phyloP scores from a whole-genome alignment of 78 protist genomes.

The Dictyostelium capitatum region DNA sequence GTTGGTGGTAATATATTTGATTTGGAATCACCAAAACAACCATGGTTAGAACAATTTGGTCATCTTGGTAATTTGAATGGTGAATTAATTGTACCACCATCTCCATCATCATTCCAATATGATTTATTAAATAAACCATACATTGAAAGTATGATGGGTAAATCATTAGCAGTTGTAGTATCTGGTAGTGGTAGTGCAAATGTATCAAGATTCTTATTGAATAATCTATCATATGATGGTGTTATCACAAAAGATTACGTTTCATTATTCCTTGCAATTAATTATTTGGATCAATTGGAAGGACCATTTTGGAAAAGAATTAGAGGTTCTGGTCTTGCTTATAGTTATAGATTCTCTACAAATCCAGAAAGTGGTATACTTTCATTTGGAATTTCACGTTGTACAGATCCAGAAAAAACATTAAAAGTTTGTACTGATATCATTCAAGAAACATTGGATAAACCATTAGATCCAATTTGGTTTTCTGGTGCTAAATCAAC shows the following conservation, averaged over 20 bases:
- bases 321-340: conserved; percentile 85
- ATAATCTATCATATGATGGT: background rate
- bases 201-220: background rate
- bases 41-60: conserved; percentile 11
- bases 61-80: background rate
- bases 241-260: conserved; percentile 19
- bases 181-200: conserved; percentile 10
- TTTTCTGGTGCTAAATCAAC: background rate
- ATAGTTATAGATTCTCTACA: conserved; percentile 19
- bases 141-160: background rate
- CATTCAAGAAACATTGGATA: background rate
- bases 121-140: background rate
- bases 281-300: conserved; percentile 59
- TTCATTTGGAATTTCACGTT: conserved; percentile 3
- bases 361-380: conserved; percentile 49
- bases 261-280: background rate
- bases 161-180: background rate
- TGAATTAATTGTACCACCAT: background rate
- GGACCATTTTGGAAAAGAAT: conserved; percentile 80
- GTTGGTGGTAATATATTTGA: conserved; percentile 38
- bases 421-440: conserved; percentile 10
- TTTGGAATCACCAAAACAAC: conserved; percentile 16
- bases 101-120: background rate
- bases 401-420: conserved; percentile 8
- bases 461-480: conserved; percentile 8